phyloP scores from a whole-genome alignment of 495 filamentous ascomycete species.

The Platismatia glauca region DNA sequence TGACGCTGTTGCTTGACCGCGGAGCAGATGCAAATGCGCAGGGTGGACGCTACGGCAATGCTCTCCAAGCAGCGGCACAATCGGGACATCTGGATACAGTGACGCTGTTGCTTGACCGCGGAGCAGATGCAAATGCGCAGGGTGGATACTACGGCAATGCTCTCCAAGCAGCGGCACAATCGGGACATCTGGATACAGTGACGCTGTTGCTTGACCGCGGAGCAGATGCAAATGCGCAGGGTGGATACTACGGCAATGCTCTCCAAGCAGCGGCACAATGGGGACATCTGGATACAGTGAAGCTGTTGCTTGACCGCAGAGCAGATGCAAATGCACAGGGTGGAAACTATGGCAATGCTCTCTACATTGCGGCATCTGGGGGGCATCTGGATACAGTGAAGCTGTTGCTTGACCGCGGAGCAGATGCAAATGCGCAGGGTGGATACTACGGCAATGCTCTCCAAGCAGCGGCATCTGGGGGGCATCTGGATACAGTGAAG shows the following conservation, averaged over 20 bases:
- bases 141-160: no score
- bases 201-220: slow-evolving; percentile 1
- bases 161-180: no score
- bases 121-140: no score
- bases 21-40: no score
- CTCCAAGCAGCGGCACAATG: slow-evolving; percentile 21
- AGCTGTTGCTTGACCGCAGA: slow-evolving; percentile 25
- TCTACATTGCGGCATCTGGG: background rate
- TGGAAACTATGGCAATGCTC: background rate
- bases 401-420: background rate
- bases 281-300: background rate
- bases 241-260: slow-evolving; percentile 21
- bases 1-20: no score
- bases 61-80: no score
- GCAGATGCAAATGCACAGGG: slow-evolving; percentile 12
- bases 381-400: background rate
- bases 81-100: no score
- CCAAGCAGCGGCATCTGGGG: background rate
- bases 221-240: slow-evolving; percentile 9
- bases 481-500: background rate
- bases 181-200: no score
- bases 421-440: background rate
- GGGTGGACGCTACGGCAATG: no score
- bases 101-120: no score
- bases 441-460: background rate